A percentile compares a stretch with the other conserved stretches of the same genome.
Conservation (phyloP, 768 basidiomycete species). For the Lactarius hatsudake region DNA sequence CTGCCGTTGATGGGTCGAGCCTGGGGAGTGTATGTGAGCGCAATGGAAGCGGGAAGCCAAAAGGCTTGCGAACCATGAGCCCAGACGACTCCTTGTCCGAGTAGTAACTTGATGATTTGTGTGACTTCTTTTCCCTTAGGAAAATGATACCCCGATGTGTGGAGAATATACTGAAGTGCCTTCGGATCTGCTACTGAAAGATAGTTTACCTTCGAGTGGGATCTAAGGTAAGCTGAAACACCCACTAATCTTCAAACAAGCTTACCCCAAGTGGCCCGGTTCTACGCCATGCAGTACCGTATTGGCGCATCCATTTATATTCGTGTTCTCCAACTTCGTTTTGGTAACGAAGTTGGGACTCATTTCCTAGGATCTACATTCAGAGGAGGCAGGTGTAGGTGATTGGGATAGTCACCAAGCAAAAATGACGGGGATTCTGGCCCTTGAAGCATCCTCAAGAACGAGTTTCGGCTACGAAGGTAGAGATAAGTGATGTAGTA, state of each 20-base stretch:
- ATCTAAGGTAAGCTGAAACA: constrained; percentile 11
- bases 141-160: constrained; percentile 34
- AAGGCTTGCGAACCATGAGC: constrained; percentile 26
- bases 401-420: constrained; percentile 6
- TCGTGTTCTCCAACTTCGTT: constrained; percentile 33
- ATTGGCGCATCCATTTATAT: constrained; percentile 31
- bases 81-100: constrained; percentile 28
- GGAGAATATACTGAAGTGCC: constrained; percentile 34
- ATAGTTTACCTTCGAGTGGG: background rate
- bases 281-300: constrained; percentile 31
- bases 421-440: constrained; percentile 16
- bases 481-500: constrained; percentile 6
- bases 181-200: constrained; percentile 18
- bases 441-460: constrained; percentile 21
- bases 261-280: constrained; percentile 28
- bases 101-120: constrained; percentile 21
- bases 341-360: constrained; percentile 28
- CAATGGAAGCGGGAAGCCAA: background rate
- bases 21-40: constrained; percentile 13
- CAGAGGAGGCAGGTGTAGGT: background rate
- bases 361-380: constrained; percentile 28
- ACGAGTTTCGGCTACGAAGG: constrained; percentile 14
- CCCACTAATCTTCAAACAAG: background rate
- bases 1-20: constrained; percentile 29
- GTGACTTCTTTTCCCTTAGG: constrained; percentile 17